Evolutionary conservation across 306 rosid species (phyloP), one percentile per base, ranked within the genome.

Genomic region (Cucurbita argyrosperma): DNA sequence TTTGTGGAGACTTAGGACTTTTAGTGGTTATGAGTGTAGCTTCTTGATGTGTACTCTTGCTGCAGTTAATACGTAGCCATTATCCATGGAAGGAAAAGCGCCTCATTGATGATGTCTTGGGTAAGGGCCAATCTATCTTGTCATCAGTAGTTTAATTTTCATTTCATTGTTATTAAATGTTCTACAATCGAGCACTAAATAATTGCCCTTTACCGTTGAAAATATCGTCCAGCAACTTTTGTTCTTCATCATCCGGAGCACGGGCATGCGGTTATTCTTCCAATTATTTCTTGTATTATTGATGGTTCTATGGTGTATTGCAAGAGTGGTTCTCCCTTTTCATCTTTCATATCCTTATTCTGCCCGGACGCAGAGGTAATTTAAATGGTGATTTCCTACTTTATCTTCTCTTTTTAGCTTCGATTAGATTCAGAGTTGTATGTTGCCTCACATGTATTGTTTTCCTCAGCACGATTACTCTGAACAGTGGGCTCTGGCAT

Each of bases 171-270:
- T 23, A 50, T 51, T 23, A 42, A 5, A 42, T 39, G 35, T 19
- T 64, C 53, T 65, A 13, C 14, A 15, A 50, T 42, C 35, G 42
- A 51, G 11, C 35, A 51, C 45, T 51, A 35, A 45, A 8, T 18
- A 50, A 35, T 35, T 70, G 5, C 0, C 42, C 35, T 51, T 30
- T 16, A 72, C 43, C 63, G 38, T 80, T 83, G 63, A 13, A 85
- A 56, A 84, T 62, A 71, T 12, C 40, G 30, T 89, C 79, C 96
- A 94, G 98, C 98, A 9, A 91, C 90, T 16, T 91, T 94, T 89
- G 90, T 94, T 43, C 96, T 90, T 82, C 92, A 94, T 81, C 98
- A 94, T 87, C 98, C 98, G 43, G 98, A 94, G 85, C 98, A 94
- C 18, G 98, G 98, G 61, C 98, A 94, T 82, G 92, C 96, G 30